Conservation (phyloP, 805 yeast species). For the Metschnikowia kofuensis region DNA sequence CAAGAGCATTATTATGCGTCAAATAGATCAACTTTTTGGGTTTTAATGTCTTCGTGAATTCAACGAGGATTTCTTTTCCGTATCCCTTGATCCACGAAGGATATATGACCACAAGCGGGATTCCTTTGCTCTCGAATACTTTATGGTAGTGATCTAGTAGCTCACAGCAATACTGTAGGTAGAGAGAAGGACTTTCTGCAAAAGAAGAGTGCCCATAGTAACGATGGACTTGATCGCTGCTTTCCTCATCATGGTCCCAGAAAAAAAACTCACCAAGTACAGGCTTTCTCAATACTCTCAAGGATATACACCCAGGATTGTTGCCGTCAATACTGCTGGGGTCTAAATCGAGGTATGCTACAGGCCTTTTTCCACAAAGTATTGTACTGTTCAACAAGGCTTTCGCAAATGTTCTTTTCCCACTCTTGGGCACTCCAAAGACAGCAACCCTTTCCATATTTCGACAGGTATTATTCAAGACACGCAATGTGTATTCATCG, state of each 20-base stretch:
- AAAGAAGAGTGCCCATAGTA: slow-evolving; percentile 71
- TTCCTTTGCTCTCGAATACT: slow-evolving; percentile 20
- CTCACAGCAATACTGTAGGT: slow-evolving; percentile 41
- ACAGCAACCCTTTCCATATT: slow-evolving; percentile 35
- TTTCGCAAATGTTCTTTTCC: slow-evolving; percentile 72
- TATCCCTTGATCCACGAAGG: slow-evolving; percentile 93
- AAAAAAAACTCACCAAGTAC: slow-evolving; percentile 30
- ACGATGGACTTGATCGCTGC: slow-evolving; percentile 18
- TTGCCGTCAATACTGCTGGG: slow-evolving; percentile 88
- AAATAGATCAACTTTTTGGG: slow-evolving; percentile 62
- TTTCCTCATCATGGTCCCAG: slow-evolving; percentile 5
- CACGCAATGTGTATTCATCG: slow-evolving; percentile 4
- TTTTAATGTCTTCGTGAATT: slow-evolving; percentile 40
- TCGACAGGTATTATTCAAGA: slow-evolving; percentile 4
- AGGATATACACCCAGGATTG: slow-evolving; percentile 65
- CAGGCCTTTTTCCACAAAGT: slow-evolving; percentile 21
- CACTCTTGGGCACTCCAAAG: slow-evolving; percentile 71
- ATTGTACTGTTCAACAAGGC: slow-evolving; percentile 50
- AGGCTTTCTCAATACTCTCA: slow-evolving; percentile 34
- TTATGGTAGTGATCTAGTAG: slow-evolving; percentile 34
- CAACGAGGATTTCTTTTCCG: slow-evolving; percentile 64
- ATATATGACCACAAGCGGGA: slow-evolving; percentile 61
- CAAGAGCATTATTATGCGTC: slow-evolving; percentile 21
- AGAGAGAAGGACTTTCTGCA: slow-evolving; percentile 58
- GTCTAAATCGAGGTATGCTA: slow-evolving; percentile 70